Conservation (phyloP, 2,329 filamentous ascomycete genomes). For the Xylariaceae sp. region DNA sequence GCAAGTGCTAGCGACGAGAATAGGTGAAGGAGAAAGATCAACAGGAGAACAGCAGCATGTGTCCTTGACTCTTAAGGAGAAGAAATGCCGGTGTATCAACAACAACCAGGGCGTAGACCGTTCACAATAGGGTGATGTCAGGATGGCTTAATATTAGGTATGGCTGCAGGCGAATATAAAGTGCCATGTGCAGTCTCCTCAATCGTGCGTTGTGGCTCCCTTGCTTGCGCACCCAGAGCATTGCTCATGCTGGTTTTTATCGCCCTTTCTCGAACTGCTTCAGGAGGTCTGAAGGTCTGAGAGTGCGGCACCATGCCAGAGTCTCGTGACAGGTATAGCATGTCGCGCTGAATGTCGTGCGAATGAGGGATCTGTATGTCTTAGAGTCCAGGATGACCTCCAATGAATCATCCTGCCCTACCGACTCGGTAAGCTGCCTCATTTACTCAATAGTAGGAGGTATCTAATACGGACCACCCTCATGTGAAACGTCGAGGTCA, state of each 20-base stretch:
- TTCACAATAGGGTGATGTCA: neutral
- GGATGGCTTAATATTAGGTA: slow-evolving; percentile 17
- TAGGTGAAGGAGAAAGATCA: neutral
- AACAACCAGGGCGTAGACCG: neutral
- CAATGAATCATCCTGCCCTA: neutral
- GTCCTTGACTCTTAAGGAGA: slow-evolving; percentile 10
- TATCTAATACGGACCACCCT: too few relatives aligned
- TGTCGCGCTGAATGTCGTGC: slow-evolving; percentile 8
- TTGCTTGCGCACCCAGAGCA: slow-evolving; percentile 5
- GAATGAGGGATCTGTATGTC: neutral
- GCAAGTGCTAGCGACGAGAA: neutral
- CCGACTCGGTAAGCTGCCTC: neutral
- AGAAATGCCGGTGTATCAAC: neutral
- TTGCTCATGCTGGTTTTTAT: too few relatives aligned
- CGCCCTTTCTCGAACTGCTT: slow-evolving; percentile 1
- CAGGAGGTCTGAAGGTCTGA: neutral
- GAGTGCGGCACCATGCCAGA: slow-evolving; percentile 6
- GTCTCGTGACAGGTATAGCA: slow-evolving; percentile 9
- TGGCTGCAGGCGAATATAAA: slow-evolving; percentile 17
- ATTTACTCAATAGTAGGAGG: neutral
- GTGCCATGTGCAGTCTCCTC: slow-evolving; percentile 5
- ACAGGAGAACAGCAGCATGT: slow-evolving; percentile 8
- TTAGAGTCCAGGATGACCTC: slow-evolving; percentile 5
- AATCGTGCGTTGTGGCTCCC: slow-evolving; percentile 7
- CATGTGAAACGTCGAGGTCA: neutral